These are phyloP conservation scores for Sicyos baderoa DNA, from an alignment of 306 rosid genomes.

Conservation along the genomic window DNA sequence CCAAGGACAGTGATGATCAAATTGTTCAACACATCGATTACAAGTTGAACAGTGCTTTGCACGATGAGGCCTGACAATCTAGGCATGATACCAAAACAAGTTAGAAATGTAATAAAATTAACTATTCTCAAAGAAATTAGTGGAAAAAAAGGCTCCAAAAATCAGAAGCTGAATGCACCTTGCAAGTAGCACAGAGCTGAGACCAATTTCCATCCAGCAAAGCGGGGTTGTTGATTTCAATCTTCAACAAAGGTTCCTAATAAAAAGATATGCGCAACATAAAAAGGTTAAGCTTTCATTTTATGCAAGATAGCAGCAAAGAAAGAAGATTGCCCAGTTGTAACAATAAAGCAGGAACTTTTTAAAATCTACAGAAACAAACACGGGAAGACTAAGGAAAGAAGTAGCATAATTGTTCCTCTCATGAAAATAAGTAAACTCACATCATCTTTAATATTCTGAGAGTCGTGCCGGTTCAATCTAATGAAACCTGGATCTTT, in stretches of 20 bases:
- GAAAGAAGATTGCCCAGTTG: not conserved
- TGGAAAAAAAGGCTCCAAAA: not conserved
- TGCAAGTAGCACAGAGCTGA: slow-evolving; percentile 75
- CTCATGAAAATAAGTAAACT: slow-evolving; percentile 22
- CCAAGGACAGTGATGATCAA: slow-evolving; percentile 99
- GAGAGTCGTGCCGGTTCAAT: slow-evolving; percentile 48
- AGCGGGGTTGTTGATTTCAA: slow-evolving; percentile 84
- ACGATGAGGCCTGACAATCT: slow-evolving; percentile 99
- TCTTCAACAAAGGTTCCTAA: slow-evolving; percentile 87
- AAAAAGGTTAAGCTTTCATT: slow-evolving; percentile 12
- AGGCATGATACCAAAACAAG: slow-evolving; percentile 10
- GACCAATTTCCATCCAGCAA: slow-evolving; percentile 91
- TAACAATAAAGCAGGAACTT: not conserved
- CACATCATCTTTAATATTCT: slow-evolving; percentile 82
- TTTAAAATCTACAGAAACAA: not conserved
- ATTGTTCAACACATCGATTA: slow-evolving; percentile 92
- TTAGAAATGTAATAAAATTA: slow-evolving; percentile 6
- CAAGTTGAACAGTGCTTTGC: slow-evolving; percentile 98
- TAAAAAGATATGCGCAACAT: slow-evolving; percentile 22
- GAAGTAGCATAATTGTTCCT: not conserved
- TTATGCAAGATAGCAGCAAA: not conserved
- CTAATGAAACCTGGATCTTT: slow-evolving; percentile 95
- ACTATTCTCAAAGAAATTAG: slow-evolving; percentile 8
- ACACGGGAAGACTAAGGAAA: not conserved
- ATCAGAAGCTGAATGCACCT: slow-evolving; percentile 47